Base-by-base conservation (phyloP, 208 protist species). In the Acanthamoeba sp. region DNA sequence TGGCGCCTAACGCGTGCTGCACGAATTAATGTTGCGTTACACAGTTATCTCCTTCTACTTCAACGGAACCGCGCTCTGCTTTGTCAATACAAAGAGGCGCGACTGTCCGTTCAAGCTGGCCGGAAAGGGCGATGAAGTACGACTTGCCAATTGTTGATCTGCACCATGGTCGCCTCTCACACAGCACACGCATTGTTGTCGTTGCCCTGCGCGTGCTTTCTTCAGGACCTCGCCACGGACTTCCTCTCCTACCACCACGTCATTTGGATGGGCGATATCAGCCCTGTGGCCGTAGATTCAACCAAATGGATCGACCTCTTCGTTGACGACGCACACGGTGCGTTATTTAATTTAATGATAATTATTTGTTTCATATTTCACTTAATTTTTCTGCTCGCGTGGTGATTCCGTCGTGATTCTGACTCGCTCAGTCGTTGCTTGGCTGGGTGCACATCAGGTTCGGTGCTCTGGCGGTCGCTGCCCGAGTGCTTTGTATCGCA, bases 1-100 rank as follows among this genome's bases (percentile, higher is more conserved):
- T n/a, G n/a, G n/a, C n/a, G n/a, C n/a, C n/a, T n/a, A n/a, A n/a
- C n/a, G n/a, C n/a, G n/a, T n/a, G n/a, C n/a, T n/a, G n/a, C n/a
- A n/a, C n/a, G n/a, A n/a, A n/a, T n/a, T n/a, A n/a, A n/a, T n/a
- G n/a, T n/a, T n/a, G n/a, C 18, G 57, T 7, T 24, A 36, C n/a
- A 20, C 62, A 69, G 88, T 69, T 32, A 69, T 93, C 6, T 93
- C 88, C 10, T 93, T 93, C 64, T 93, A 78, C 40, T 93, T 80
- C n/a, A 93, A 93, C 32, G 88, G 88, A n/a, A 93, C 88, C 7
- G 34, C 88, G 38, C 32, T 93, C 32, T 93, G 88, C 48, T 93
- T 93, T 27, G 62, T 93, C 10, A 93, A 93, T n/a, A 90, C 82
- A 5, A 93, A 69, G 88, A 73, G 62, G 32, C 34, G 88, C 38